Percentiles rank a stretch among this genome's conserved stretches.
phyloP scores from a whole-genome alignment of 2,329 filamentous ascomycete genomes.

The Colletotrichum kahawae region DNA sequence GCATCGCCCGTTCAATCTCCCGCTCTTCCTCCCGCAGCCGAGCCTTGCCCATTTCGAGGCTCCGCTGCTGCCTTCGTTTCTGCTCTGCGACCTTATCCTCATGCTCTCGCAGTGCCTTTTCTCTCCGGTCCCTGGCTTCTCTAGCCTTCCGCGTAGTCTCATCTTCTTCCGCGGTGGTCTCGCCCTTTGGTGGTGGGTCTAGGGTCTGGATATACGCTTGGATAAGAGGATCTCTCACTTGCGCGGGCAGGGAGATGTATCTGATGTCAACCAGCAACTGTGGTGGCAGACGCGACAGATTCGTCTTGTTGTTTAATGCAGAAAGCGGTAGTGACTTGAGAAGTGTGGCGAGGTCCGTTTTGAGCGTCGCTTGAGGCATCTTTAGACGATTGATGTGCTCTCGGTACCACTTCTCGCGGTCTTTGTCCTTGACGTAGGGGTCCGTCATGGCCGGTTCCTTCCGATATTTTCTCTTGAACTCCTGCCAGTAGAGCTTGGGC shows the following conservation, averaged over 20 bases:
- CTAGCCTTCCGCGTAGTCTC: constrained; percentile 53
- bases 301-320: constrained; percentile 64
- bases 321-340: constrained; percentile 65
- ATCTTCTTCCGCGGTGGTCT: constrained; percentile 47
- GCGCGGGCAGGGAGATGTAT: constrained; percentile 69
- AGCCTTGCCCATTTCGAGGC: constrained; percentile 65
- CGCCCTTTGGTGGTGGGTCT: constrained; percentile 54
- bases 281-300: constrained; percentile 62
- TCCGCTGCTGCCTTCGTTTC: constrained; percentile 62
- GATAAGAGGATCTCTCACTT: constrained; percentile 67
- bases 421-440: constrained; percentile 71
- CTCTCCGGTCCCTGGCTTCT: constrained; percentile 62
- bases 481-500: constrained; percentile 94
- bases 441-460: constrained; percentile 84
- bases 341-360: constrained; percentile 70
- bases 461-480: constrained; percentile 91
- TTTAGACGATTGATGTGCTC: constrained; percentile 74
- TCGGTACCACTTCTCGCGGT: constrained; percentile 80
- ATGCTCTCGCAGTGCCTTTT: constrained; percentile 59
- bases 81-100: constrained; percentile 71
- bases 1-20: constrained; percentile 73
- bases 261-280: constrained; percentile 69
- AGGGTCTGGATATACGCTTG: constrained; percentile 70
- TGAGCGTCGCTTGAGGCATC: constrained; percentile 68
- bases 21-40: constrained; percentile 69